These are phyloP conservation scores for Prunus salicina DNA, from an alignment of 306 rosid genomes.

Conservation along the genomic window DNA sequence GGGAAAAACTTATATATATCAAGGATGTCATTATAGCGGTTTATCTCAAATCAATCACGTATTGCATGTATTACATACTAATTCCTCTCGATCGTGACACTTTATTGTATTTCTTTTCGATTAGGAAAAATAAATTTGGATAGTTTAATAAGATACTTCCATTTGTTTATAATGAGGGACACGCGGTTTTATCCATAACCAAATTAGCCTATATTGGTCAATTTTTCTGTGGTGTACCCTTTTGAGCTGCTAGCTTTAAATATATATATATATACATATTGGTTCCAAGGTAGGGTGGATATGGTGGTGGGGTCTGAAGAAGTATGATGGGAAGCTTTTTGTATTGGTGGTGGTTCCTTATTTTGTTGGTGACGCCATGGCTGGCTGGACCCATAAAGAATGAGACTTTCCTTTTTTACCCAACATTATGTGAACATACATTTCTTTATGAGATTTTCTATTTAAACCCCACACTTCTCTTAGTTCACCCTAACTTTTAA, in stretches of 20 bases:
- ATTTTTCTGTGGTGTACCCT: neutral
- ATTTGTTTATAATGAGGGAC: neutral
- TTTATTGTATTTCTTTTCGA: neutral
- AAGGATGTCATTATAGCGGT: no score
- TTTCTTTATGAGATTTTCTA: neutral
- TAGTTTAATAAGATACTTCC: neutral
- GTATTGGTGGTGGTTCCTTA: constrained; percentile 18
- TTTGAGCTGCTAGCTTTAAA: constrained; percentile 1
- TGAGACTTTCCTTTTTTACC: neutral
- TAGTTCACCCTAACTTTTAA: no score
- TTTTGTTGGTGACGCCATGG: constrained; percentile 42
- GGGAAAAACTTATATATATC: no score
- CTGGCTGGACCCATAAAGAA: constrained; percentile 19
- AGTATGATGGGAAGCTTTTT: constrained; percentile 21
- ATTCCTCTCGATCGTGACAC: neutral
- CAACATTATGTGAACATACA: neutral
- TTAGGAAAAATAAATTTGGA: neutral
- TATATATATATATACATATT: neutral
- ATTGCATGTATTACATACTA: no score
- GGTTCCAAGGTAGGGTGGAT: constrained; percentile 33
- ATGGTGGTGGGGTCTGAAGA: constrained; percentile 23
- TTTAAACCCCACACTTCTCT: no score
- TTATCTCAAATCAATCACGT: no score
- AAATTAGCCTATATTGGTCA: constrained; percentile 12
- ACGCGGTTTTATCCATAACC: constrained; percentile 19